Percentiles rank a stretch among this genome's conserved stretches.
Conservation (phyloP, 345 rosid species). For the Turritis glabra region DNA sequence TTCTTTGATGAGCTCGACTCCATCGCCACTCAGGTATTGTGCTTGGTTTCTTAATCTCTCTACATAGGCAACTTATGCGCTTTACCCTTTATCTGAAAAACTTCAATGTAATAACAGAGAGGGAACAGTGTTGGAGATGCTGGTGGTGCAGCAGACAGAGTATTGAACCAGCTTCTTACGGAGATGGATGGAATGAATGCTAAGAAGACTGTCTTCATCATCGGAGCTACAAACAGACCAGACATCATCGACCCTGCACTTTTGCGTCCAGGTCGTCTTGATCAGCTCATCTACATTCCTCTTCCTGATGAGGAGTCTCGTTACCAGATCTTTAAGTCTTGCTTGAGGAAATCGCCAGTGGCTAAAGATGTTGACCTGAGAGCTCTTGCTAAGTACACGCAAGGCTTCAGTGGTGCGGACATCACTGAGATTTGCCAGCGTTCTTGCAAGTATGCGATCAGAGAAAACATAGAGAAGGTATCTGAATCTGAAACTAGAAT, state of each 20-base stretch:
- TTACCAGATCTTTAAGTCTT: conserved; percentile 55
- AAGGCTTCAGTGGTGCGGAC: conserved; percentile 71
- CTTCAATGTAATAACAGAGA: conserved; percentile 41
- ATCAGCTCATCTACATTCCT: conserved; percentile 70
- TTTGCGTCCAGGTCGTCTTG: conserved; percentile 65
- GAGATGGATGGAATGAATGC: conserved; percentile 83
- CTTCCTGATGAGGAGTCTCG: conserved; percentile 74
- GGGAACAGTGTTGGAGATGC: conserved; percentile 67
- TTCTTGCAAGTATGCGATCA: conserved; percentile 66
- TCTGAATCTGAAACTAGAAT: background rate
- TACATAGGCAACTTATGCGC: background rate
- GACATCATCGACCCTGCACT: conserved; percentile 62
- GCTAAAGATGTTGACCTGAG: conserved; percentile 63
- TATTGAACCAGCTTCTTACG: conserved; percentile 67
- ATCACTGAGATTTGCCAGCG: conserved; percentile 72
- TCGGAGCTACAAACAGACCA: conserved; percentile 69
- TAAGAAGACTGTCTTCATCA: conserved; percentile 66
- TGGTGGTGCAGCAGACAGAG: conserved; percentile 74
- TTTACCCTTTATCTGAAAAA: background rate
- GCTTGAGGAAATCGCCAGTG: conserved; percentile 62
- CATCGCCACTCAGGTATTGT: conserved; percentile 67
- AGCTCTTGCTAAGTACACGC: conserved; percentile 60
- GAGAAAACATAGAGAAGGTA: conserved; percentile 76
- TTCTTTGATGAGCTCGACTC: conserved; percentile 85
- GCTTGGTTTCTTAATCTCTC: background rate